Base-by-base conservation (phyloP, 306 rosid genomes). In the Senna tora region DNA sequence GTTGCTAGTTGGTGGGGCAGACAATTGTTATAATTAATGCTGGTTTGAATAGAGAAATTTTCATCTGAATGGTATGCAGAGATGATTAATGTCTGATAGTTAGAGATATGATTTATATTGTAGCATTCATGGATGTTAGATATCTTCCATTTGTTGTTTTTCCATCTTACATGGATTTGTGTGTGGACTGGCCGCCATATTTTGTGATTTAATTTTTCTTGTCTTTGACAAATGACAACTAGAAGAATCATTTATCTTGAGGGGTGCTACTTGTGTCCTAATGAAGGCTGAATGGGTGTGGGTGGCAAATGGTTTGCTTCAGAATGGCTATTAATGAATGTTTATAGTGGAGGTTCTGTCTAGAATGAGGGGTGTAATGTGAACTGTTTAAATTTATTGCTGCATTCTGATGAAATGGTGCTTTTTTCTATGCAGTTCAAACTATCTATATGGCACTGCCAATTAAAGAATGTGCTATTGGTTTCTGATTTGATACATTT, bases 351-450 rank as follows among this genome's bases (percentile, higher is more conserved):
- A 54, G 70, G 25, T 20, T 38, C 54, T 69, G 9, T 8, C 45
- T 56, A 62, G 64, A 51, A 5, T 20, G 70, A 34, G 49, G 47
- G 46, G 33, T 49, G 45, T 36, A 39, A 34, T 21, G 34, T 61
- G 54, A 32, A 21, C 51, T 76, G 53, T 56, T 52, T 19, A 43
- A 64, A n/a, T 38, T 76, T 63, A 32, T 53, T 73, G 38, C 33
- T 42, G 21, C 76, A 15, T 67, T 52, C 49, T 5, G 41, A 61
- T 72, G 65, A 60, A 65, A 58, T 21, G 20, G 20, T 61, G 45
- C 50, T 17, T 25, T 64, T 16, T 47, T 34, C 39, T 39, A 49
- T 9, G 2, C 41, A 53, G 53, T 73, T 57, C 47, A 16, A 65
- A 34, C 20, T 9, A 8, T 39, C 42, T 38, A 25, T 36, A 30